Evolutionary conservation across 768 basidiomycete species (phyloP), one percentile per base, ranked within the genome.

Genomic region (Scleroderma bovista): DNA sequence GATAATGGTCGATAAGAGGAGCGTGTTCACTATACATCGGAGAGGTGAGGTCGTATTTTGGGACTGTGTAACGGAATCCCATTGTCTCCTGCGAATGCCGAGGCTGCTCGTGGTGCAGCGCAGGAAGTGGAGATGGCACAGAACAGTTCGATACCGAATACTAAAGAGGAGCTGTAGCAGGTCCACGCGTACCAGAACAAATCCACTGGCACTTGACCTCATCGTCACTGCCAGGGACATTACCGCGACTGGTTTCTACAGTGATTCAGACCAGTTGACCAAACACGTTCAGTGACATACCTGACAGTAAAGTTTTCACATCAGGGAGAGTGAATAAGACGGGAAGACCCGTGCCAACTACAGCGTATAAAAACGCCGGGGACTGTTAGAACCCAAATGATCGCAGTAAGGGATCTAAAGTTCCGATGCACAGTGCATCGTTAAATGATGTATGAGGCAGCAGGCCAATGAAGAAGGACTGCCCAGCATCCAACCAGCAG

Each of bases 31-130:
- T 0, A 83, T 5, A 83, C 74, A 54, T 76, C 77, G 24, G 67
- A 59, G 9, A 69, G 51, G 34, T 62, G 55, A 8, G 65, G 61
- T 37, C 70, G 69, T 58, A 85, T 70, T 44, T 66, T 67, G 7
- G 75, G 57, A 11, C 51, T 44, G 32, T 77, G 72, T 39, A 77
- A 73, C 2, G 83, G 84, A 37, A 86, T 78, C 1, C 79, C 84
- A 51, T 74, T 74, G 66, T 86, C 84, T 2, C 84, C 74, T 0
- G 83, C 79, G 61, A 86, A 86, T 41, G 79, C 79, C 84, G 83
- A 86, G 3, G 83, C 84, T 26, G 80, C 78, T 16, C 84, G 78
- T 12, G 83, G 84, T 33, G 83, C 79, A 9, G 82, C 83, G 46
- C 80, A 83, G 36, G 77, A 77, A 53, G 81, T 80, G 16, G 84